Percentiles rank a stretch among this genome's conserved stretches.
phyloP scores from a whole-genome alignment of 139 green algal genomes.

The Picochlorum sp. region DNA sequence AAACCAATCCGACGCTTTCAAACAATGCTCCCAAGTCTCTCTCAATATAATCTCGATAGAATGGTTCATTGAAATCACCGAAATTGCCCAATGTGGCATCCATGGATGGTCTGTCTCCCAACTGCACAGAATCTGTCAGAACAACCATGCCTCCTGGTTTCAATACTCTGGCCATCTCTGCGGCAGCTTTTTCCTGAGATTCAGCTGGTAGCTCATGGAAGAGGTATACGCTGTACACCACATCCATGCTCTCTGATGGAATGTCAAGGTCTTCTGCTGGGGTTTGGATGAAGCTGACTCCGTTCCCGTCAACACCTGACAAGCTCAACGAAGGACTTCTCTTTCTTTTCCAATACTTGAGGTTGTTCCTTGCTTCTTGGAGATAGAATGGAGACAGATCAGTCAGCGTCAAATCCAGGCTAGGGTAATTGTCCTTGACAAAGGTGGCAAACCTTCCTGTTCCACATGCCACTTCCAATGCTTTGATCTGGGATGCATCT shows the following conservation, averaged over 20 bases:
- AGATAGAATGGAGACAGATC: conserved; percentile 85
- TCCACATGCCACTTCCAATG: conserved; percentile 75
- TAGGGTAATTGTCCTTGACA: conserved; percentile 66
- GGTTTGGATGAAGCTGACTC: conserved; percentile 41
- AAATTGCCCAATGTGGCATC: conserved; percentile 47
- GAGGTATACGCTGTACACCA: conserved; percentile 66
- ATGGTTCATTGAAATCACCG: conserved; percentile 64
- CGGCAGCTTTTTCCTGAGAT: conserved; percentile 22
- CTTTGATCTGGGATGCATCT: conserved; percentile 12
- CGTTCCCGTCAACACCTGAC: conserved; percentile 36
- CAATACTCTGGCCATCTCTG: conserved; percentile 71
- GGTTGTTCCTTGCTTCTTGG: conserved; percentile 33
- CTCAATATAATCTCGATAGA: conserved; percentile 53
- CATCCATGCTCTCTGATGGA: conserved; percentile 50
- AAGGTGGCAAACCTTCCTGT: conserved; percentile 86
- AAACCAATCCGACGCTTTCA: conserved; percentile 47
- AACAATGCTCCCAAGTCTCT: conserved; percentile 41
- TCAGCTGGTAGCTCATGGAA: conserved; percentile 79
- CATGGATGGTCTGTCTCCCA: conserved; percentile 46
- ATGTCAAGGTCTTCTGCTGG: conserved; percentile 55
- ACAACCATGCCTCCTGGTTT: conserved; percentile 62
- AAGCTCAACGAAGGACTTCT: conserved; percentile 21
- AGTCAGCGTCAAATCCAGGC: conserved; percentile 42
- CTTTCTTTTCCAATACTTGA: conserved; percentile 48
- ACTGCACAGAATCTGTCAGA: conserved; percentile 42